Base-by-base conservation (phyloP, 1,284 basidiomycete species). In the Boletus smithii region DNA sequence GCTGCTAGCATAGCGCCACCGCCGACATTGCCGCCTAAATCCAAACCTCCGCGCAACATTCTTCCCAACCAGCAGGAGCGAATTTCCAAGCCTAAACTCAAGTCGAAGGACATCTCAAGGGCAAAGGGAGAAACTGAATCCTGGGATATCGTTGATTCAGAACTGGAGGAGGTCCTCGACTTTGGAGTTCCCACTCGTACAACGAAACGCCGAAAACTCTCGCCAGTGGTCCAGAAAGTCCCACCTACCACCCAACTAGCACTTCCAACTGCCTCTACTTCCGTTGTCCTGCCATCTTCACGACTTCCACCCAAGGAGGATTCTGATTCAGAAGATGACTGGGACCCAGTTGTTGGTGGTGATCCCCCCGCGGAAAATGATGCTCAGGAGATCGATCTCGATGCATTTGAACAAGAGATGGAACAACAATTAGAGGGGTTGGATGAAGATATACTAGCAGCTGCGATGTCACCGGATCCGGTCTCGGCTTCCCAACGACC, bases 301-400 rank as follows among this genome's bases (percentile, higher is more conserved):
- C 49, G 46, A 42, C 55, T 56, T 14, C 53, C 49, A 17, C 61
- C 53, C 7, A 62, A 60, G 23, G 56, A 59, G 1, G 61, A 63
- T 11, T 69, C 69, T 3, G 79, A 80, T 45, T 78, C 75, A 36
- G 81, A 83, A 37, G 75, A 77, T 8, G 72, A 73, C 30, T 81
- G 79, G 73, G 77, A 80, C 55, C 66, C 73, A 41, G 72, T 77
- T 44, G 64, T 59, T 16, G 67, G 66, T 10, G 54, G 45, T 8
- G 69, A 70, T 20, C 65, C 63, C 9, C 67, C 62, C 3, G 64
- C 52, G 35, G 70, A 69, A 20, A 71, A 68, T 11, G 70, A 66
- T 13, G 61, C 64, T 17, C 68, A 73, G 46, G 76, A 79, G 44
- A 74, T 78, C 9, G 74, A 76, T 39, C 59, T 74, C 38, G 71